phyloP scores from a whole-genome alignment of 208 protist species.

The Endotrypanum monterogeii region DNA sequence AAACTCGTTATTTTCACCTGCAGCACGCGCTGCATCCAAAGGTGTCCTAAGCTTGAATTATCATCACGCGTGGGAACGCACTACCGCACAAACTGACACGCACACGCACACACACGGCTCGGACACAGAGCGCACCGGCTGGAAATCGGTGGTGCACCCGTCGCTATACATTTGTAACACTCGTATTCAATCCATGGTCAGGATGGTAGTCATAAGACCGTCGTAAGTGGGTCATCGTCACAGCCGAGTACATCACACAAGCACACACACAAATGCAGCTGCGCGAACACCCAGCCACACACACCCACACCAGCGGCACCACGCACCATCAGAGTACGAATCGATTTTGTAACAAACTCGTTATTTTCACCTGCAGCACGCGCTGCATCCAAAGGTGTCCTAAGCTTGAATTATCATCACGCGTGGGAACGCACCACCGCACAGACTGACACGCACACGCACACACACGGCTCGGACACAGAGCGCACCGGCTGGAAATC shows the following conservation, averaged over 20 bases:
- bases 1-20: conserved; percentile 50
- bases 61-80: conserved; percentile 26
- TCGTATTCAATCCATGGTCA: conserved; percentile 12
- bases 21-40: conserved; percentile 42
- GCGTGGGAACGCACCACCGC: background rate
- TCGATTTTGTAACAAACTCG: conserved; percentile 45
- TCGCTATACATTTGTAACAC: conserved; percentile 3
- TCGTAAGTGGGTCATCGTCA: background rate
- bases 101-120: conserved; percentile 1
- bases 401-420: conserved; percentile 57
- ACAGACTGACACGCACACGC: background rate
- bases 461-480: conserved; percentile 5
- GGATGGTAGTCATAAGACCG: background rate
- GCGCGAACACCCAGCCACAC: no score
- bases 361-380: conserved; percentile 39
- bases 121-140: conserved; percentile 12
- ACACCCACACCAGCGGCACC: conserved; percentile 1
- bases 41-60: conserved; percentile 59
- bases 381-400: conserved; percentile 60
- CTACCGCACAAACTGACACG: no score
- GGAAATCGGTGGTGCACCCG: conserved; percentile 24
- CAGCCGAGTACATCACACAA: background rate
- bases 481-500: conserved; percentile 19
- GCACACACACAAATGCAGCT: background rate
- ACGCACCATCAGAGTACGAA: conserved; percentile 46